Evolutionary conservation across 1,284 basidiomycete species (phyloP), one percentile per base, ranked within the genome.

Genomic region (Fistulina hepatica): DNA sequence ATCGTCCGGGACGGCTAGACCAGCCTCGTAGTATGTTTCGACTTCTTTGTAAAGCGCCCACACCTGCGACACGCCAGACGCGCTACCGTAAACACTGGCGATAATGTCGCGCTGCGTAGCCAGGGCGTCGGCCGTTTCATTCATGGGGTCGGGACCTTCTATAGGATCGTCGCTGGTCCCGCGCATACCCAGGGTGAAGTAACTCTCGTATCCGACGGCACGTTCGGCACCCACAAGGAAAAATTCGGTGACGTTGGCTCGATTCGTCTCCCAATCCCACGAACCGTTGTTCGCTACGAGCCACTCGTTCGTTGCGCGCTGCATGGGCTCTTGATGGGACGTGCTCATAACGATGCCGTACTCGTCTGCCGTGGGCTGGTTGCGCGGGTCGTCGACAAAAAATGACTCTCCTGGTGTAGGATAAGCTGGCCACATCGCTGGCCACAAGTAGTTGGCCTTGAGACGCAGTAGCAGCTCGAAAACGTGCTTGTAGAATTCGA

Each of bases 331-430:
- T 7, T 44, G 43, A 38, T 44, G 43, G 13, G 36, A 40, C 9
- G 74, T 78, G 25, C 68, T 76, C 73, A 81, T 82, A 19, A 76
- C 77, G 35, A 83, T 65, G 13, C 80, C 81, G 55, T 73, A 81
- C 39, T 61, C 63, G 45, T 82, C 71, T 1, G 81, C 81, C 7
- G 76, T 58, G 19, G 62, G 61, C 48, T 78, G 76, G 46, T 83
- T 84, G 16, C 67, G 62, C 1, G 65, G 49, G 43, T 83, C 81
- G 45, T 84, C 81, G n/a, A 79, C 60, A 25, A 34, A 42, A 37
- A 44, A 44, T 2, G 32, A 17, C 21, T 39, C 39, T 4, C 31
- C 40, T 11, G 35, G 40, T 7, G 13, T 19, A 3, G 35, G 41
- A 24, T 41, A 40, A 2, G 28, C 21, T 23, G 38, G 41, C 41